phyloP scores from a whole-genome alignment of 495 filamentous ascomycete genomes.

The Penicillium canescens region DNA sequence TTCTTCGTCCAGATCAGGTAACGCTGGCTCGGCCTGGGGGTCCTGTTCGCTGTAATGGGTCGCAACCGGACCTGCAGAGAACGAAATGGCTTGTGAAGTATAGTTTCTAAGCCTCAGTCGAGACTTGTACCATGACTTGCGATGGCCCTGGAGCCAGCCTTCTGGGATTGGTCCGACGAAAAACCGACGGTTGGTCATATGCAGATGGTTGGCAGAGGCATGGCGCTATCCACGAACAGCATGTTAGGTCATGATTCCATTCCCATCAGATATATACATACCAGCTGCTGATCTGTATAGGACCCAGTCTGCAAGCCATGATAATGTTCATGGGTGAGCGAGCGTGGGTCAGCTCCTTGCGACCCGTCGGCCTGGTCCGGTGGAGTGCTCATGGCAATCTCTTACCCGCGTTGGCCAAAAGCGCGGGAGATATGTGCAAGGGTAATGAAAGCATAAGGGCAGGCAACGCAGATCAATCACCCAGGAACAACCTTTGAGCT shows the following conservation, averaged over 20 bases:
- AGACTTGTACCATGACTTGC: conserved; percentile 61
- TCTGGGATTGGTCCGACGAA: conserved; percentile 71
- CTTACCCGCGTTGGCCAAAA: conserved; percentile 5
- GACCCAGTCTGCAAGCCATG: conserved; percentile 44
- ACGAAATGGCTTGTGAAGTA: conserved; percentile 55
- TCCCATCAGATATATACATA: conserved; percentile 21
- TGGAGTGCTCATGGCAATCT: conserved; percentile 34
- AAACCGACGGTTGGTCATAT: conserved; percentile 61
- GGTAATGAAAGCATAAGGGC: background rate
- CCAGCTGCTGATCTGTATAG: conserved; percentile 57
- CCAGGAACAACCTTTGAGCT: conserved; percentile 7
- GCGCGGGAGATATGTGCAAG: background rate
- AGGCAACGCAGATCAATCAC: conserved; percentile 3
- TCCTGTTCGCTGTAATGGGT: conserved; percentile 40
- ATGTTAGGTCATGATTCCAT: conserved; percentile 1
- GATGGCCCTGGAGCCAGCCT: conserved; percentile 66
- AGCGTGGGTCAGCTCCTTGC: conserved; percentile 19
- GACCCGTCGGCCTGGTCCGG: conserved; percentile 14
- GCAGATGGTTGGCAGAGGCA: conserved; percentile 61
- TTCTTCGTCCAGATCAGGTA: conserved; percentile 20
- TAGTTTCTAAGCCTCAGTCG: conserved; percentile 56
- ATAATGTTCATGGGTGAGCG: conserved; percentile 24
- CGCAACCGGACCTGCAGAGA: conserved; percentile 48
- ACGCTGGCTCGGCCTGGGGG: conserved; percentile 40
- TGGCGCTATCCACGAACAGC: conserved; percentile 46